Conservation (phyloP, 306 rosid species). For the Acacia acuminata region DNA sequence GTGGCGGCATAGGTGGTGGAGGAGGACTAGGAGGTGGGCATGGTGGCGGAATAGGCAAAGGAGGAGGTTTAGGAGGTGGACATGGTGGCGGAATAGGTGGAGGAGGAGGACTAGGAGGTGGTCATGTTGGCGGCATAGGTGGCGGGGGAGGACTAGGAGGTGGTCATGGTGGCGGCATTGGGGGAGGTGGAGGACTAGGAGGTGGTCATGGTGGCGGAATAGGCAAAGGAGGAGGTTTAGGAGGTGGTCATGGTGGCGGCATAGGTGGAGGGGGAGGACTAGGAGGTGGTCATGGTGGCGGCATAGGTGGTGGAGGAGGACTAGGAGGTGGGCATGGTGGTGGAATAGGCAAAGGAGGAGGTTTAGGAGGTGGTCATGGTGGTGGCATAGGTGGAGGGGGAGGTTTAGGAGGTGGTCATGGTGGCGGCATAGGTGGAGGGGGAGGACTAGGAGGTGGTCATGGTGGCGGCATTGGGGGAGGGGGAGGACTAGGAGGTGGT, state of each 20-base stretch:
- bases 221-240: neutral
- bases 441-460: constrained; percentile 29
- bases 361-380: constrained; percentile 24
- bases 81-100: neutral
- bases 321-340: neutral
- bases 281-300: neutral
- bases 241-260: constrained; percentile 8
- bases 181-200: constrained; percentile 19
- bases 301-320: neutral
- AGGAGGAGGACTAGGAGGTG: constrained; percentile 1
- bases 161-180: neutral
- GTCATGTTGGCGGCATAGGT: constrained; percentile 1
- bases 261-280: constrained; percentile 4
- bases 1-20: constrained; percentile 21
- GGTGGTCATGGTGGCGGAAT: neutral
- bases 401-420: constrained; percentile 30
- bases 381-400: neutral
- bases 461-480: neutral
- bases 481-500: constrained; percentile 29
- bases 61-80: constrained; percentile 10
- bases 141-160: neutral
- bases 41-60: neutral
- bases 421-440: neutral
- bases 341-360: constrained; percentile 27
- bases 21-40: constrained; percentile 11